Evolutionary conservation across 2,329 filamentous ascomycete species (phyloP).

Genomic region (Xylariaceae sp.): DNA sequence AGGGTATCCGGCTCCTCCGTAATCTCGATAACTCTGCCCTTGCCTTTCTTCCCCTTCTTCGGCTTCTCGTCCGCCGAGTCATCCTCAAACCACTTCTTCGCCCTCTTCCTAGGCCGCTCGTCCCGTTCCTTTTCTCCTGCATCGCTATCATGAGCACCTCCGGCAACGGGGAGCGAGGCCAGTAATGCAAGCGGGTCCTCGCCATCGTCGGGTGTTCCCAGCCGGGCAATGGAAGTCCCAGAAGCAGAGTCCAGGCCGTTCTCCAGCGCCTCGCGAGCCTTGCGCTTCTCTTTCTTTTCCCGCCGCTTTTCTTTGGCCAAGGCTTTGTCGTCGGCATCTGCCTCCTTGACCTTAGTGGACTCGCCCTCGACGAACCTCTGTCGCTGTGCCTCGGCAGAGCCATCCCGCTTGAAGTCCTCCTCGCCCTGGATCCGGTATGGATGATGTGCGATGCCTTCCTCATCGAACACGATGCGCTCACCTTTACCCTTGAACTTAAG

Average conservation of each 20-base stretch:
- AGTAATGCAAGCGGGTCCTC: constrained; percentile 54
- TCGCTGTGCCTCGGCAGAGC: constrained; percentile 70
- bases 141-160: constrained; percentile 29
- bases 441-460: constrained; percentile 78
- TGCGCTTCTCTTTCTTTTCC: constrained; percentile 70
- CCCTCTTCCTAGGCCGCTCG: constrained; percentile 51
- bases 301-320: constrained; percentile 70
- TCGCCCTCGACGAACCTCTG: constrained; percentile 74
- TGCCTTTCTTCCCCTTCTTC: constrained; percentile 42
- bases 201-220: constrained; percentile 37
- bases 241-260: constrained; percentile 25
- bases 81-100: constrained; percentile 75
- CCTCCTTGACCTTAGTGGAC: constrained; percentile 61
- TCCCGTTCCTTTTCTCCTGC: constrained; percentile 36
- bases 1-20: constrained; percentile 69
- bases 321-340: constrained; percentile 78
- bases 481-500: constrained; percentile 84
- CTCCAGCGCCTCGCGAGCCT: constrained; percentile 57
- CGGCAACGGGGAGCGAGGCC: constrained; percentile 50
- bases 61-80: constrained; percentile 49
- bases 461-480: constrained; percentile 83
- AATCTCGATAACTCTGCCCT: constrained; percentile 53
- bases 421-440: constrained; percentile 87
- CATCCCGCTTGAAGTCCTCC: constrained; percentile 68
- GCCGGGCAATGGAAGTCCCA: constrained; percentile 31